These are phyloP conservation scores for Trichoderma koningiopsis DNA, from an alignment of 2,329 filamentous ascomycete species.

Conservation along the genomic window DNA sequence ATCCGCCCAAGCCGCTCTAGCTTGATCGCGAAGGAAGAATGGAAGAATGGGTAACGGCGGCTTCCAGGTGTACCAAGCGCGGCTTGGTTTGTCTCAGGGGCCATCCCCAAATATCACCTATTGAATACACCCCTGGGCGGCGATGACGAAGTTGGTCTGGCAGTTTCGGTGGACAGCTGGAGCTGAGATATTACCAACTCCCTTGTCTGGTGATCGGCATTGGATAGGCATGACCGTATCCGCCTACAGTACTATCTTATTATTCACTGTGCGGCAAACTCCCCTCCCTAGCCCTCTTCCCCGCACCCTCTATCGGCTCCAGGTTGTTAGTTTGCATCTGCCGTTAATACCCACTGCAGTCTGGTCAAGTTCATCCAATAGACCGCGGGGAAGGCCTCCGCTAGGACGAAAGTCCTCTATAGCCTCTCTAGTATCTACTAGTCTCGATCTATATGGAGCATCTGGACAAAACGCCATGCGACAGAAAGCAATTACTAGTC, in stretches of 20 bases:
- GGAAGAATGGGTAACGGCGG: background rate
- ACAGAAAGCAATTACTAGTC: background rate
- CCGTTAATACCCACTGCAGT: constrained; percentile 13
- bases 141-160: background rate
- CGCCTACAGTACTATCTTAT: background rate
- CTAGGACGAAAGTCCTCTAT: background rate
- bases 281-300: background rate
- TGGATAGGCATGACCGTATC: background rate
- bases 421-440: background rate
- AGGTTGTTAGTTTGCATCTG: background rate
- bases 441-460: constrained; percentile 14
- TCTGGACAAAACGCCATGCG: background rate
- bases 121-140: background rate
- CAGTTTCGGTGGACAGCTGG: background rate
- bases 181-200: background rate
- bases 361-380: background rate
- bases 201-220: background rate
- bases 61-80: background rate
- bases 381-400: background rate
- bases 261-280: constrained; percentile 4
- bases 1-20: constrained; percentile 18
- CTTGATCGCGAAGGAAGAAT: background rate
- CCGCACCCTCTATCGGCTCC: constrained; percentile 2
- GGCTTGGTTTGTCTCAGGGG: constrained; percentile 11
- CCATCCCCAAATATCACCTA: background rate